Conservation (phyloP, 1,139 yeast genomes). For the Magnusiomyces fungicola region DNA sequence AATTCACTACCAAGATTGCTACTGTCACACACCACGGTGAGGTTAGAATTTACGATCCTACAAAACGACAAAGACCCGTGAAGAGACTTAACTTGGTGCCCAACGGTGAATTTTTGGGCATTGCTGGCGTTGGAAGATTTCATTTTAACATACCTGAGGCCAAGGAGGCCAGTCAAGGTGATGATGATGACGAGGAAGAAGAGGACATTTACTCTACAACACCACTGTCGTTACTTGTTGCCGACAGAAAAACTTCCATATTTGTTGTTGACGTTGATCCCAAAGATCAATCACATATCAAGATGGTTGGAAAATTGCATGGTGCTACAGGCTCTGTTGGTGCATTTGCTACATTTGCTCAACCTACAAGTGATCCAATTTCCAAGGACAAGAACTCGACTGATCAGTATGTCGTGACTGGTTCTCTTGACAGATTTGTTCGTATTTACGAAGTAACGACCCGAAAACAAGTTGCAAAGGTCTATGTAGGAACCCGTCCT, state of each 20-base stretch:
- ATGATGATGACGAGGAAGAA: constrained; percentile 18
- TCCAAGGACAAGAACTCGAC: constrained; percentile 10
- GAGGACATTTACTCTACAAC: constrained; percentile 12
- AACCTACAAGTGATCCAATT: not conserved
- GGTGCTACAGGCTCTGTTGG: constrained; percentile 19
- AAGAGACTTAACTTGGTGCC: constrained; percentile 4
- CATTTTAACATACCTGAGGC: constrained; percentile 2
- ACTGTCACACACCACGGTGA: constrained; percentile 69
- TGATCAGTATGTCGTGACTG: constrained; percentile 41
- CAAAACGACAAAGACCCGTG: constrained; percentile 27
- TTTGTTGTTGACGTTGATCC: constrained; percentile 17
- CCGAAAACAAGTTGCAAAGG: constrained; percentile 59
- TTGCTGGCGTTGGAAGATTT: constrained; percentile 3
- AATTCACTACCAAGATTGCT: constrained; percentile 36
- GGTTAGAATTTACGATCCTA: constrained; percentile 32
- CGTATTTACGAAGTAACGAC: constrained; percentile 60
- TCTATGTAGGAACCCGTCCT: constrained; percentile 70
- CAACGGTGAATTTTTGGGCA: constrained; percentile 6
- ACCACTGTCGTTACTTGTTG: constrained; percentile 15
- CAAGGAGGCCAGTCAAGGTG: not conserved
- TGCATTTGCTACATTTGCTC: constrained; percentile 14
- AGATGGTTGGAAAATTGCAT: constrained; percentile 21
- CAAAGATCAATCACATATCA: not conserved
- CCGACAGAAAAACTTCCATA: constrained; percentile 24
- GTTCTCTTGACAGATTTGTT: constrained; percentile 81